A percentile compares a stretch with the other conserved stretches of the same genome.
These are phyloP conservation scores for Heliocybe sulcata DNA, from an alignment of 1,284 basidiomycete species.

Conservation along the genomic window DNA sequence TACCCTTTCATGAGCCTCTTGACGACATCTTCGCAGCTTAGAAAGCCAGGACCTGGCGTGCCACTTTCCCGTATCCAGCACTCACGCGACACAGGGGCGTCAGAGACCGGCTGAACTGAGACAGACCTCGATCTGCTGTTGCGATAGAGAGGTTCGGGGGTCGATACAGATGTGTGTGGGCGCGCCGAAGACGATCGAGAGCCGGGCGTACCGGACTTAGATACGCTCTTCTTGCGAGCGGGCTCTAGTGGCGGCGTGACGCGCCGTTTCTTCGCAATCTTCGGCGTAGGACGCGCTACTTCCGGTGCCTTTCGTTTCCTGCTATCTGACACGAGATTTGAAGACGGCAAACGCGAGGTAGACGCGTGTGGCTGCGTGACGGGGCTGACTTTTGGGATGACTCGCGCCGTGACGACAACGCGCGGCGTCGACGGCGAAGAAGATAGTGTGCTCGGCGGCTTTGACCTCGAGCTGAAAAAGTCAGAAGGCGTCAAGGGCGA, in stretches of 20 bases:
- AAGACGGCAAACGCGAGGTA: neutral
- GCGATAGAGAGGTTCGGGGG: constrained; percentile 1
- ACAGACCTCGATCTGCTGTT: constrained; percentile 24
- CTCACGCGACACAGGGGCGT: constrained; percentile 20
- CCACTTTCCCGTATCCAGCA: constrained; percentile 51
- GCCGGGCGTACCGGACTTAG: neutral
- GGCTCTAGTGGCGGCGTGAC: neutral
- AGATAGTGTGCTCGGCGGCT: neutral
- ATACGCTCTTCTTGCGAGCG: neutral
- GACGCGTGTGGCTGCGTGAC: neutral
- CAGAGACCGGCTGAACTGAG: constrained; percentile 18
- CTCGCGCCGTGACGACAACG: neutral
- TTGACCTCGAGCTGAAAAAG: neutral
- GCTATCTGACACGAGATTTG: neutral
- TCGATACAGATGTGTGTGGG: neutral
- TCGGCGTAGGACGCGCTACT: neutral
- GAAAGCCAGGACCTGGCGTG: constrained; percentile 37
- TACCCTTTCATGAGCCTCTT: constrained; percentile 52
- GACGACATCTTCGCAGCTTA: constrained; percentile 58
- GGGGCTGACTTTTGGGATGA: neutral
- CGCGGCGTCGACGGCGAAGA: neutral
- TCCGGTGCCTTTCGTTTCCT: neutral
- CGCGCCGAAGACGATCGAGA: neutral
- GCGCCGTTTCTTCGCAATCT: neutral
- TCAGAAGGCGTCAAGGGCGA: neutral